Evolutionary conservation across 306 rosid species (phyloP).

Genomic region (Vigna hirtella): DNA sequence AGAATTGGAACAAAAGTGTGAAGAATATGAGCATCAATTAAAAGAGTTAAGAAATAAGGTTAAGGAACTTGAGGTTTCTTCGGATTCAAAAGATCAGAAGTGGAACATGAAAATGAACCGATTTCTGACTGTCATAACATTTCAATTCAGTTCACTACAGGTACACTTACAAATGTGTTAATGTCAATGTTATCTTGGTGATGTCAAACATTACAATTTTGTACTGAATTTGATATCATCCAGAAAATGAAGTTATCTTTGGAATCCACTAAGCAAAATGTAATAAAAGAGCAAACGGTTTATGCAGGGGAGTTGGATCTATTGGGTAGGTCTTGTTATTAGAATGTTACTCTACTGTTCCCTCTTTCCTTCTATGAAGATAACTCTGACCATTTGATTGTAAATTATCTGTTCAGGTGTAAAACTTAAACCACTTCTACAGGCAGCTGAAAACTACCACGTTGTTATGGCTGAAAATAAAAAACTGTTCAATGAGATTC

Average conservation of each 20-base stretch:
- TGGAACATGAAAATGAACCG: constrained; percentile 47
- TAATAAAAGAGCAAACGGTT: constrained; percentile 38
- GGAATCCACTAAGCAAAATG: constrained; percentile 52
- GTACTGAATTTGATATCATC: constrained; percentile 40
- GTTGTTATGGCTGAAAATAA: constrained; percentile 50
- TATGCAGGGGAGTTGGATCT: constrained; percentile 48
- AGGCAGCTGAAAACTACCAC: constrained; percentile 51
- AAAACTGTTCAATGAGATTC: constrained; percentile 53
- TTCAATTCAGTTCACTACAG: constrained; percentile 49
- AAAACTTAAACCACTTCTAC: constrained; percentile 47
- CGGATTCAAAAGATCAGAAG: constrained; percentile 45
- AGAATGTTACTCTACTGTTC: constrained; percentile 9
- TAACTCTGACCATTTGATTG: constrained; percentile 31
- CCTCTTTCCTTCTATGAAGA: neutral
- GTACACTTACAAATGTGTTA: constrained; percentile 46
- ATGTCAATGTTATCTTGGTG: constrained; percentile 35
- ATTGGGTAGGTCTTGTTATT: constrained; percentile 45
- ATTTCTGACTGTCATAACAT: constrained; percentile 33
- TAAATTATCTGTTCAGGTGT: constrained; percentile 46
- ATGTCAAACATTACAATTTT: constrained; percentile 48
- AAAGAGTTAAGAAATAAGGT: constrained; percentile 50
- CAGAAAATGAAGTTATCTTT: constrained; percentile 54
- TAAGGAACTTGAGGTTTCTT: constrained; percentile 45
- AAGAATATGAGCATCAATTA: constrained; percentile 59
- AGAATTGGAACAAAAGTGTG: constrained; percentile 53